Conservation (phyloP, 2,329 filamentous ascomycete genomes). For the Alternaria burnsii region DNA sequence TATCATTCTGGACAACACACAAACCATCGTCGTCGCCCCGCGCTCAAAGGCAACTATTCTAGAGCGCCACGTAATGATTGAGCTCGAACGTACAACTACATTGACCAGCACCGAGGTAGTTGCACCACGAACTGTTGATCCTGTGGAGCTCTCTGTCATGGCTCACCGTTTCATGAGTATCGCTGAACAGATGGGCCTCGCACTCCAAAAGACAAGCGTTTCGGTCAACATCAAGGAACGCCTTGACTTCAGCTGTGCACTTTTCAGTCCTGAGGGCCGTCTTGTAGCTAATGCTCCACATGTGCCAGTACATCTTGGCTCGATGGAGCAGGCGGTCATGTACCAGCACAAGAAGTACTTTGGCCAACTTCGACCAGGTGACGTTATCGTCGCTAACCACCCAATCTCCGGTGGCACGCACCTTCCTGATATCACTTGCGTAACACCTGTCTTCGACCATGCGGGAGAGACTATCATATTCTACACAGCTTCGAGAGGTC, state of each 20-base stretch:
- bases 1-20: constrained; percentile 53
- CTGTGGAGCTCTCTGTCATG: constrained; percentile 18
- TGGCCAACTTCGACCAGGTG: constrained; percentile 32
- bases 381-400: constrained; percentile 42
- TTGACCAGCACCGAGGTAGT: background rate
- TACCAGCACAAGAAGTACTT: constrained; percentile 35
- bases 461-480: constrained; percentile 32
- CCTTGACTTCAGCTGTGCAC: constrained; percentile 37
- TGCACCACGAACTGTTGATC: constrained; percentile 6
- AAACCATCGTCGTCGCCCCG: constrained; percentile 56
- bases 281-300: constrained; percentile 41
- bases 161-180: constrained; percentile 39
- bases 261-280: constrained; percentile 32
- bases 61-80: constrained; percentile 52
- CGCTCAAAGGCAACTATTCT: constrained; percentile 49
- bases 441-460: constrained; percentile 38
- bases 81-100: constrained; percentile 25
- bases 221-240: constrained; percentile 39
- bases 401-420: constrained; percentile 40
- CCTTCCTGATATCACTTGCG: constrained; percentile 39
- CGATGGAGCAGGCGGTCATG: constrained; percentile 37
- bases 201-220: constrained; percentile 34
- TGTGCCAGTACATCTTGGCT: constrained; percentile 37
- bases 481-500: constrained; percentile 39
- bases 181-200: constrained; percentile 37